Base-by-base conservation (phyloP, 208 protist genomes). In the Herpetomonas muscarum region DNA sequence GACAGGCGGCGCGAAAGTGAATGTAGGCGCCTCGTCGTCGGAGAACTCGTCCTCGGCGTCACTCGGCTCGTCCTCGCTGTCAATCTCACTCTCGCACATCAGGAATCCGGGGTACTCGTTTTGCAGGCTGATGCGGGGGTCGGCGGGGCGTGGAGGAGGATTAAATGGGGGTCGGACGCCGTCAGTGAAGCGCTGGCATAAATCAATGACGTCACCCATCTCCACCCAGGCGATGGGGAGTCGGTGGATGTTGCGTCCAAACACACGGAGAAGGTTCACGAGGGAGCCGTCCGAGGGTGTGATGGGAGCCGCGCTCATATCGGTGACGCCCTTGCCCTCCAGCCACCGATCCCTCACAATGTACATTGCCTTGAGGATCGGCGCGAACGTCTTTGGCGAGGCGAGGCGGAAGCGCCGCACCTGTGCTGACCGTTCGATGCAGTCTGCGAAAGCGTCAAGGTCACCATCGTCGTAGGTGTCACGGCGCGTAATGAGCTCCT, bases 151-250 rank as follows among this genome's bases (percentile, higher is more conserved):
- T 10, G 90, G 90, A 12, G 90, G 85, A 0, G 90, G 90, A 64
- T 92, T 81, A 57, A 85, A 88, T 9, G 86, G 79, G 17, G 80
- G 81, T 15, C 73, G 51, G 49, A 89, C 74, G 5, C 36, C 39
- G 9, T 74, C 62, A 17, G 75, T 83, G 64, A 97, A 94, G 12
- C 86, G 82, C 10, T 61, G 67, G 56, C 85, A 92, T 87, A 95
- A 95, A 55, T 93, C 92, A 28, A 94, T 81, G 34, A 95, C 69
- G 49, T 97, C 92, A 6, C 92, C 92, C 71, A 87, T 93, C 21
- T 97, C 92, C 55, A 97, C 87, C 85, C 89, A 97, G 28, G 81
- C 77, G 53, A 97, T 90, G 4, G 92, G 92, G 37, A 97, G 71
- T 1, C 92, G 75, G 51, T 93, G 83, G 13, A 97, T 64, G 52